Conservation (phyloP, 2,329 filamentous ascomycete species). For the Colletotrichum sp. region DNA sequence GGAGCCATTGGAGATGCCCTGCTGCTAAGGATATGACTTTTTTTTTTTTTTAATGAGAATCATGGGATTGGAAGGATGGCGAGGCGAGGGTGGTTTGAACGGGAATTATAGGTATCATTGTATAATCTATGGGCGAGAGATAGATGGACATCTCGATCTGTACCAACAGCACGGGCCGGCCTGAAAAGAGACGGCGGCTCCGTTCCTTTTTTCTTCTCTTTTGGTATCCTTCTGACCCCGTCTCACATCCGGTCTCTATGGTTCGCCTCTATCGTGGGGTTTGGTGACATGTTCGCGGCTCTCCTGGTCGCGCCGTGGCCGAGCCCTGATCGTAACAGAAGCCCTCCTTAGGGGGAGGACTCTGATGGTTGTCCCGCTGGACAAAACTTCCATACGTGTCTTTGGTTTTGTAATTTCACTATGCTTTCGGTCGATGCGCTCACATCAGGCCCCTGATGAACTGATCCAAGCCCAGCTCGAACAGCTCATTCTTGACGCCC, state of each 20-base stretch:
- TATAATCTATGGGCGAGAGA: slow-evolving; percentile 20
- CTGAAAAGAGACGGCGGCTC: background rate
- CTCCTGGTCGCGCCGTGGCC: background rate
- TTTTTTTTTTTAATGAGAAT: slow-evolving; percentile 1
- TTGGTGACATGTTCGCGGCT: background rate
- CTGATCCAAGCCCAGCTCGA: slow-evolving; percentile 75
- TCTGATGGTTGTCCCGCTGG: background rate
- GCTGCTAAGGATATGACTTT: background rate
- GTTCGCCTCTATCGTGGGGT: background rate
- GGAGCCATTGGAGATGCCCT: background rate
- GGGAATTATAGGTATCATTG: slow-evolving; percentile 16
- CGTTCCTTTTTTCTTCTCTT: background rate
- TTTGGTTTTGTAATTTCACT: background rate
- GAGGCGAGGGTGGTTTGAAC: background rate
- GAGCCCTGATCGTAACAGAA: background rate
- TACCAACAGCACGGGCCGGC: slow-evolving; percentile 1
- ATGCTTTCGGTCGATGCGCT: slow-evolving; percentile 24
- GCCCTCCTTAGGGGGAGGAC: background rate
- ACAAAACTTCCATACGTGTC: background rate
- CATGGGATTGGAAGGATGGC: background rate
- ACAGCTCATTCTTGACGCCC: slow-evolving; percentile 74
- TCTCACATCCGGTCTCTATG: background rate
- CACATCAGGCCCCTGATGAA: slow-evolving; percentile 73
- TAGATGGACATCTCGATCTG: slow-evolving; percentile 11
- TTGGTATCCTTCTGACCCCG: background rate